phyloP scores from a whole-genome alignment of 1,139 yeast species.

The Saccharomyces hybrid region DNA sequence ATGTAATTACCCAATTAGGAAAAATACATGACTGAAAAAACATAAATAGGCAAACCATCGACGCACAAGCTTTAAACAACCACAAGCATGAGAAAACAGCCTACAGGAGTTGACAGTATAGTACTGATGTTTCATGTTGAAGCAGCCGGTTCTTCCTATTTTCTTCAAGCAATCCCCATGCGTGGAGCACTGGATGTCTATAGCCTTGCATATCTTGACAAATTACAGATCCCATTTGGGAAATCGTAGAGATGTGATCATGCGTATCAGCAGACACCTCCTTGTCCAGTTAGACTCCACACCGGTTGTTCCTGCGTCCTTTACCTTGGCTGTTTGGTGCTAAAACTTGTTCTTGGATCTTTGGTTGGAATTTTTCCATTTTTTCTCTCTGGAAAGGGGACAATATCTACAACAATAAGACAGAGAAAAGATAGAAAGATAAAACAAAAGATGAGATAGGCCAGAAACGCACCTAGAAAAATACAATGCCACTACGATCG shows the following conservation, averaged over 20 bases:
- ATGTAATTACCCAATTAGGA: constrained; percentile 8
- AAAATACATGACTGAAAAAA: constrained; percentile 3
- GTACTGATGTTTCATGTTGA: neutral
- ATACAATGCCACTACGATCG: neutral
- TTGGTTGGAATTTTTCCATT: neutral
- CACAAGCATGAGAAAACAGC: neutral
- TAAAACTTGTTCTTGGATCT: neutral
- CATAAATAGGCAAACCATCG: neutral
- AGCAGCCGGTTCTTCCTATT: neutral
- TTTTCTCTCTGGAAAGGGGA: neutral
- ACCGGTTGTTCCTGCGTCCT: neutral
- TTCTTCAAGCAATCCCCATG: neutral
- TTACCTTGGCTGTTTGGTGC: neutral
- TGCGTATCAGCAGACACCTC: neutral
- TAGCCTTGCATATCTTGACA: no score
- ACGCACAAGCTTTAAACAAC: neutral
- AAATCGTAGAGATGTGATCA: neutral
- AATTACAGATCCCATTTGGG: neutral
- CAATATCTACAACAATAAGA: neutral
- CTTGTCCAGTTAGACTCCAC: neutral
- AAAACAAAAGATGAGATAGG: neutral
- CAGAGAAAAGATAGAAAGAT: neutral
- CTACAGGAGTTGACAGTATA: neutral
- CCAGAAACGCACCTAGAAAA: neutral
- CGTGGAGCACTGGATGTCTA: neutral